Evolutionary conservation across 2,329 filamentous ascomycete genomes (phyloP).

Genomic region (Coniosporium tulheliwenetii): DNA sequence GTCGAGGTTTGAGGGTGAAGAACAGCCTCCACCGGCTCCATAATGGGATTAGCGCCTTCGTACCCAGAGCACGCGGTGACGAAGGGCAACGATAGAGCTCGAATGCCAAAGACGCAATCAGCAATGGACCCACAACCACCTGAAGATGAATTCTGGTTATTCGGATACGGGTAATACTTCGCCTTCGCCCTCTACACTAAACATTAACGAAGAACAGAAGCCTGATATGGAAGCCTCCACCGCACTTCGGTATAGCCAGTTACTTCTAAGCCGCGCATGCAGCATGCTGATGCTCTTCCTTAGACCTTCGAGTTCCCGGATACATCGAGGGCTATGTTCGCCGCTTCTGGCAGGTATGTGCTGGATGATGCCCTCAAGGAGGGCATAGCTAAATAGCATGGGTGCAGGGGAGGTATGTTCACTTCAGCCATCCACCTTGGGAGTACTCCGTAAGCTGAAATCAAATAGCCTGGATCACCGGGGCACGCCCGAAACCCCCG

Average conservation of each 20-base stretch:
- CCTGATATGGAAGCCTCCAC: slow-evolving; percentile 95
- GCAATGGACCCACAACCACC: slow-evolving; percentile 3
- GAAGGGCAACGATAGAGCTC: no score
- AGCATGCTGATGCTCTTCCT: slow-evolving; percentile 1
- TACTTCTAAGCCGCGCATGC: not conserved
- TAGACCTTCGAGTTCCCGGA: slow-evolving; percentile 72
- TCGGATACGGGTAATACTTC: slow-evolving; percentile 71
- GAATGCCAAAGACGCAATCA: not conserved
- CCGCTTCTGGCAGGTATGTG: slow-evolving; percentile 87
- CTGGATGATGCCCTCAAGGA: not conserved
- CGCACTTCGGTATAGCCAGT: slow-evolving; percentile 61
- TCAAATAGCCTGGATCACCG: slow-evolving; percentile 71
- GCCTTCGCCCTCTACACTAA: slow-evolving; percentile 8
- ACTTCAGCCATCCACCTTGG: no score
- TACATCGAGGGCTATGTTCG: slow-evolving; percentile 90
- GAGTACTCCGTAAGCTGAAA: not conserved
- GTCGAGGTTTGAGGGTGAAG: no score
- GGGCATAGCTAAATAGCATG: not conserved
- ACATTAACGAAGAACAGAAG: slow-evolving; percentile 40
- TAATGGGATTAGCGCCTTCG: no score
- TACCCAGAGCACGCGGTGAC: no score
- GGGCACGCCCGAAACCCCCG: slow-evolving; percentile 74
- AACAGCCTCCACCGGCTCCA: no score
- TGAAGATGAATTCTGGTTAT: slow-evolving; percentile 74
- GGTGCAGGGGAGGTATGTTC: slow-evolving; percentile 15